These are phyloP conservation scores for Aphanomyces stellatus DNA, from an alignment of 352 stramenopile species.

Conservation along the genomic window DNA sequence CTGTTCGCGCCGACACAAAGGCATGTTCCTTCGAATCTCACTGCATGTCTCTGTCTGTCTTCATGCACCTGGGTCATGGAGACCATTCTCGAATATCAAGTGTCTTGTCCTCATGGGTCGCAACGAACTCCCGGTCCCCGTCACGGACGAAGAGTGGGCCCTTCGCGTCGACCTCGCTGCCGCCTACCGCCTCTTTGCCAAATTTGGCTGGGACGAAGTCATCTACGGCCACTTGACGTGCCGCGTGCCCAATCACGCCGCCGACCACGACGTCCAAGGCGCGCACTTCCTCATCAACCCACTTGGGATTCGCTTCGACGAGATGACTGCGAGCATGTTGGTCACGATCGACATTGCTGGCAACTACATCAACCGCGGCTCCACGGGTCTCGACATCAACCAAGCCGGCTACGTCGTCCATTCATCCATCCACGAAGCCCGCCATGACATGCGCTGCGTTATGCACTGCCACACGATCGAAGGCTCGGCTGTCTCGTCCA, in stretches of 20 bases:
- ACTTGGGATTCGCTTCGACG: conserved; percentile 16
- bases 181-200: conserved; percentile 15
- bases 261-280: conserved; percentile 2
- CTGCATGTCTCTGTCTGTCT: too few species aligned
- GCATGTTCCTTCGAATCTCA: too few species aligned
- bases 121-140: conserved; percentile 2
- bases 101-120: conserved; percentile 2
- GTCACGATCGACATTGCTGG: conserved; percentile 17
- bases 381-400: conserved; percentile 10
- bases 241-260: conserved; percentile 9
- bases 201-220: conserved; percentile 20
- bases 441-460: conserved; percentile 18
- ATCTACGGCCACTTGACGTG: conserved; percentile 20
- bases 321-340: conserved; percentile 9
- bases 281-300: conserved; percentile 21
- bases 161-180: conserved; percentile 13
- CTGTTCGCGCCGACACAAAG: too few species aligned
- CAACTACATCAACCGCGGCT: conserved; percentile 18
- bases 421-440: conserved; percentile 13
- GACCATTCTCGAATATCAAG: too few species aligned
- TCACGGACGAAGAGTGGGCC: conserved; percentile 13
- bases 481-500: conserved; percentile 9
- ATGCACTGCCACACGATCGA: conserved; percentile 17
- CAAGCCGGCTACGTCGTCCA: conserved; percentile 19
- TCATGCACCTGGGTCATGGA: too few species aligned